Evolutionary conservation across 148 eudicot species (phyloP).

Genomic region (Vaccinium corymbosum): DNA sequence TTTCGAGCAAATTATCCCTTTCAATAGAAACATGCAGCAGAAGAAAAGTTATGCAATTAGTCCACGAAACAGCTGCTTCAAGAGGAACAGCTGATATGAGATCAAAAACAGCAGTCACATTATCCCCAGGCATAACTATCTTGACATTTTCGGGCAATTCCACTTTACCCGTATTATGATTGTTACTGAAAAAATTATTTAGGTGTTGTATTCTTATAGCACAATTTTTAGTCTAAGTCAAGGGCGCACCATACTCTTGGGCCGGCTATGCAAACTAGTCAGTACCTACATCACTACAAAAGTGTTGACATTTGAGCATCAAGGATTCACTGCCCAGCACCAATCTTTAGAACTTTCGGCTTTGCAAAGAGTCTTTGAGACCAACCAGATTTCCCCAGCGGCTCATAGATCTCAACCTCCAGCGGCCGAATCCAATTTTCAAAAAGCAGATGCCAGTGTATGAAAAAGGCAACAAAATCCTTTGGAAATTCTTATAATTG

Average conservation of each 20-base stretch:
- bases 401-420: too few relatives aligned
- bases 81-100: slow-evolving; percentile 74
- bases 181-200: too few relatives aligned
- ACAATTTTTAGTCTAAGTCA: too few relatives aligned
- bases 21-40: not conserved
- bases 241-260: too few relatives aligned
- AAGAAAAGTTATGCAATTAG: not conserved
- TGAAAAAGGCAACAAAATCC: not conserved
- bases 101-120: slow-evolving; percentile 91
- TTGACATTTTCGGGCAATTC: slow-evolving; percentile 89
- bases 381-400: not conserved
- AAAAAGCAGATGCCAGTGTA: not conserved
- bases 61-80: slow-evolving; percentile 53
- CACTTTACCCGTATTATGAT: slow-evolving; percentile 45
- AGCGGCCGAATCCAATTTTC: not conserved
- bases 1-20: not conserved
- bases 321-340: not conserved
- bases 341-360: not conserved
- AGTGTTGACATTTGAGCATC: not conserved
- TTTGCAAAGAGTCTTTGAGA: not conserved
- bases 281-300: too few relatives aligned
- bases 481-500: not conserved
- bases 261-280: too few relatives aligned
- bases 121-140: slow-evolving; percentile 99
- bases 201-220: too few relatives aligned